These are phyloP conservation scores for Aspergillus pseudoterreus DNA, from an alignment of 2,329 filamentous ascomycete genomes.

Conservation along the genomic window DNA sequence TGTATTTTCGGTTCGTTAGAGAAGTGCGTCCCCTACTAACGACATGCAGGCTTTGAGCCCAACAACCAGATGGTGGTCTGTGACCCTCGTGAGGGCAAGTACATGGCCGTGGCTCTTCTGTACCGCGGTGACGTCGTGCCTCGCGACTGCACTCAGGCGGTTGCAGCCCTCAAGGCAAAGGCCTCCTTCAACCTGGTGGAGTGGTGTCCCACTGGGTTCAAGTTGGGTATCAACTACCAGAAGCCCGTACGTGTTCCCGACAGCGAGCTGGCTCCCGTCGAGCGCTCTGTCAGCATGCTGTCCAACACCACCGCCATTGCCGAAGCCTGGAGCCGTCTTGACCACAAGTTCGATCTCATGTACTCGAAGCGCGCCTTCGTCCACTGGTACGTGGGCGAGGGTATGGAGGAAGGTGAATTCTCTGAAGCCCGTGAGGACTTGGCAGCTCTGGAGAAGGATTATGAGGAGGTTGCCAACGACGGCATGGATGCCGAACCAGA, in stretches of 20 bases:
- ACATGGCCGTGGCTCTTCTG: constrained; percentile 64
- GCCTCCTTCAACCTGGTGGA: constrained; percentile 63
- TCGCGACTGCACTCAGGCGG: constrained; percentile 57
- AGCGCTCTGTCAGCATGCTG: constrained; percentile 59
- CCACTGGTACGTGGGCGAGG: constrained; percentile 79
- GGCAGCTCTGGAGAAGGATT: constrained; percentile 80
- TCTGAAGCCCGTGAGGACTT: constrained; percentile 82
- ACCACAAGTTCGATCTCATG: constrained; percentile 69
- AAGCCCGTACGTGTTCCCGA: constrained; percentile 52
- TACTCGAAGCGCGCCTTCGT: constrained; percentile 67
- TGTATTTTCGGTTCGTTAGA: constrained; percentile 6
- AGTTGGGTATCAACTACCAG: constrained; percentile 66
- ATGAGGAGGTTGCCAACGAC: constrained; percentile 77
- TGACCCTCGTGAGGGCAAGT: constrained; percentile 63
- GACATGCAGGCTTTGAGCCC: constrained; percentile 55
- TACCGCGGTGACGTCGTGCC: constrained; percentile 66
- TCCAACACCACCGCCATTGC: constrained; percentile 65
- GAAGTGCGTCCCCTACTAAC: neutral
- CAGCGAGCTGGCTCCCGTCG: constrained; percentile 52
- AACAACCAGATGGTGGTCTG: constrained; percentile 70
- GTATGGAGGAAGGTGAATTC: constrained; percentile 91
- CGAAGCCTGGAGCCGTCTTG: constrained; percentile 62
- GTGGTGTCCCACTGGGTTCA: constrained; percentile 68
- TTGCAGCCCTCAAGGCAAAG: constrained; percentile 62
- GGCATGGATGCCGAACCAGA: constrained; percentile 59